Evolutionary conservation across 2,329 filamentous ascomycete species (phyloP), one percentile per base, ranked within the genome.

Genomic region (Helotiales sp.): DNA sequence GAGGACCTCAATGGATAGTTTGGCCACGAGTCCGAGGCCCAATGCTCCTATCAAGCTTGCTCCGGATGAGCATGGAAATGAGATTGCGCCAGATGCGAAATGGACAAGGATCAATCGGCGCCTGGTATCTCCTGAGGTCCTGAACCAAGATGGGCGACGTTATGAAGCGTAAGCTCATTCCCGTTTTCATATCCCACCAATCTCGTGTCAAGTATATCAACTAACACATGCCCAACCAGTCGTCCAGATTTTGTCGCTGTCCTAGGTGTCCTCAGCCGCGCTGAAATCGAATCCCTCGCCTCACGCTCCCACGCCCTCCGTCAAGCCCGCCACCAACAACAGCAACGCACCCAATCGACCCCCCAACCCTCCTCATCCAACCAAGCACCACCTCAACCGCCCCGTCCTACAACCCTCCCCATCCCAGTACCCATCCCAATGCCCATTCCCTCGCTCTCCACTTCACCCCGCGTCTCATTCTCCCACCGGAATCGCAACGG

Each of bases 211-310:
- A 20, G n/a, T 6, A 28, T n/a, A 17, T 28, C 63, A 28, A 67
- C 52, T 63, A 28, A 63, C 22, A 54, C 47, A n/a, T 62, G 43
- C 66, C 43, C 17, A 55, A 43, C 40, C 6, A 77, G 73, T 10
- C 81, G 85, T 1, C 86, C 86, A 0, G 82, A 85, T 1, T 89
- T 86, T 66, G 86, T 89, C 2, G 87, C 87, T 13, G 78, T 90
- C 3, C 80, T 90, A 0, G 88, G 88, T 4, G 79, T 83, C 15
- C 79, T 89, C 2, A 79, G 79, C 1, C 81, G 80, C 1, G 82
- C 85, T 13, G 76, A 89, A 50, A 83, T 90, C 45, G 78, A 79
- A 22, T 79, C 84, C 6, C 85, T 82, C 64, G 86, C 86, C 1
- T 80, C 80, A 3, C 77, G 79, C 5, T 75, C 75, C 1, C 50